Evolutionary conservation across 768 basidiomycete species (phyloP), one percentile per base, ranked within the genome.

Genomic region (Leucocoprinus leucothites): DNA sequence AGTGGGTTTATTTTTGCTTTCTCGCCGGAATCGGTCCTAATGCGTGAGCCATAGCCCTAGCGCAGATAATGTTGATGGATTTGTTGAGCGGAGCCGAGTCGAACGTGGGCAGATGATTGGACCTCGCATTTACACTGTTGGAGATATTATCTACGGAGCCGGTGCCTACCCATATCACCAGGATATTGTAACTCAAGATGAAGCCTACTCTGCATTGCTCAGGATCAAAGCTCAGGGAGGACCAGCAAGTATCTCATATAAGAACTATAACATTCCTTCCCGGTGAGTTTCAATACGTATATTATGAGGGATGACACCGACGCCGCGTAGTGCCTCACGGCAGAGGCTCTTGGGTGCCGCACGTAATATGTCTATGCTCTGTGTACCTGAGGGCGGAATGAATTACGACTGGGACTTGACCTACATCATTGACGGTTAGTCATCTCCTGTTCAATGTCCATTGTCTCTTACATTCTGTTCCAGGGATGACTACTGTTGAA

Each of bases 361-460:
- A 9, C 74, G 75, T 31, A 78, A 86, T 57, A 63, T 88, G 41
- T 77, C 76, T 34, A 86, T 89, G 86, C 72, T 85, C 11, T 87
- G 85, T 56, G 81, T 89, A 3, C 87, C 87, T 0, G 87, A 89
- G 67, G 87, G 87, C 36, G 88, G 88, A 8, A 87, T 88, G 87
- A 87, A 86, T 63, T 82, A 75, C 25, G 87, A 90, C 61, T 90
- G 88, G 88, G 87, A 89, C 61, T 67, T 82, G 60, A 87, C 88
- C 0, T 90, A 89, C 60, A 87, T 89, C 53, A 69, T 87, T n/a
- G 88, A 90, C 61, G 88, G 87, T 83, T 56, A 56, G 71, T 58
- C 19, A 35, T 35, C 34, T 28, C 5, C 34, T 34, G 19, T 31
- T 45, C 21, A 11, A 22, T 56, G 55, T 43, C 48, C 46, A 25